phyloP scores from a whole-genome alignment of 2,329 filamentous ascomycete species.

The Magnaporthiopsis incrustans region DNA sequence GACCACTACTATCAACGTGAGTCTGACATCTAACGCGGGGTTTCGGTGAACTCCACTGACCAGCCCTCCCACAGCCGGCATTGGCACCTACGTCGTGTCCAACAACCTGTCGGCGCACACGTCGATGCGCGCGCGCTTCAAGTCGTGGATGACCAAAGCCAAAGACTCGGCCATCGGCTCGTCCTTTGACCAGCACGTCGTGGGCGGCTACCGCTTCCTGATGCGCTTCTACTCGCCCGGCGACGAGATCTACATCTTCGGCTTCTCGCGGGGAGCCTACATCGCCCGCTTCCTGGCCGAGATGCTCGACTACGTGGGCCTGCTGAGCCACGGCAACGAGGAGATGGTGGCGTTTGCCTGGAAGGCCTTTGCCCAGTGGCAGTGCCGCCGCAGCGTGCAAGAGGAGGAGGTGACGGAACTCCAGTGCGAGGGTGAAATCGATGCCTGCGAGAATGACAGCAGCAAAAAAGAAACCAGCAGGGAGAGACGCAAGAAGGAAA shows the following conservation, averaged over 20 bases:
- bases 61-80: conserved; percentile 41
- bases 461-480: background rate
- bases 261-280: conserved; percentile 66
- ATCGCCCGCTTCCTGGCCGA: conserved; percentile 70
- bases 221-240: conserved; percentile 63
- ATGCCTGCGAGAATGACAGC: background rate
- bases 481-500: background rate
- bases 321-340: conserved; percentile 75
- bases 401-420: conserved; percentile 29
- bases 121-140: conserved; percentile 45
- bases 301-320: conserved; percentile 76
- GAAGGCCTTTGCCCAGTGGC: conserved; percentile 73
- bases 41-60: too few species aligned
- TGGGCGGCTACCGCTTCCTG: conserved; percentile 72
- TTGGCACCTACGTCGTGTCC: conserved; percentile 64
- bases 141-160: conserved; percentile 62
- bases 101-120: conserved; percentile 47
- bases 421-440: background rate
- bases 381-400: conserved; percentile 42
- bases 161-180: conserved; percentile 75
- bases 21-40: too few species aligned
- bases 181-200: conserved; percentile 75
- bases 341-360: conserved; percentile 80
- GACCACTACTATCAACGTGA: conserved; percentile 55
- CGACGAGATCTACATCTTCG: conserved; percentile 64